Conservation (phyloP, 805 yeast species). For the Yamadazyma akitaensis region DNA sequence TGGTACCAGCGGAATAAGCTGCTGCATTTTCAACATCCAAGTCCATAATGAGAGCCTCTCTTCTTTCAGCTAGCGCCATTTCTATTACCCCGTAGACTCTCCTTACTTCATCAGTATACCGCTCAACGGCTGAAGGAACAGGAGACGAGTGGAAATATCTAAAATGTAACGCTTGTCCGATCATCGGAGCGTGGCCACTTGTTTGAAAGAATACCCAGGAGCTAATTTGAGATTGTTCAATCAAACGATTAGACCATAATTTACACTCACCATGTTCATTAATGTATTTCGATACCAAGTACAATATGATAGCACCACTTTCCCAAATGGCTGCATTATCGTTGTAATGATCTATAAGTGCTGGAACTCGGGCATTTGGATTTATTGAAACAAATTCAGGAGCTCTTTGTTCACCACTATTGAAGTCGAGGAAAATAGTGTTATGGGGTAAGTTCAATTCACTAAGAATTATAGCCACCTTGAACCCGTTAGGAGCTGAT, state of each 20-base stretch:
- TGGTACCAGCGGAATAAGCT: conserved; percentile 81
- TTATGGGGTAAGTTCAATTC: conserved; percentile 78
- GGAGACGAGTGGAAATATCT: conserved; percentile 83
- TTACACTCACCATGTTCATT: conserved; percentile 66
- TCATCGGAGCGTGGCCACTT: conserved; percentile 98
- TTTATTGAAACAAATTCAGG: conserved; percentile 92
- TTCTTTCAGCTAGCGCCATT: conserved; percentile 89
- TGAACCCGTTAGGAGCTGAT: conserved; percentile 94
- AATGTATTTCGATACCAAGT: conserved; percentile 66
- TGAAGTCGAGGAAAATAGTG: conserved; percentile 83
- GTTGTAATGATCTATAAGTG: conserved; percentile 81
- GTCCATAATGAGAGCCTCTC: conserved; percentile 88
- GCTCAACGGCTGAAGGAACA: conserved; percentile 83
- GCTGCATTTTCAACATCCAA: conserved; percentile 84
- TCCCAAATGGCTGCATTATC: conserved; percentile 89
- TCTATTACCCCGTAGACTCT: conserved; percentile 92
- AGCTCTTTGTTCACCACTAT: conserved; percentile 85
- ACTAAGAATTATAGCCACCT: conserved; percentile 84
- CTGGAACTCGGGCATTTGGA: conserved; percentile 96
- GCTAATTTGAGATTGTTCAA: conserved; percentile 79
- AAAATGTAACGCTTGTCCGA: conserved; percentile 94
- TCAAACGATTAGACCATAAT: conserved; percentile 73
- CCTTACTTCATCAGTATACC: conserved; percentile 89
- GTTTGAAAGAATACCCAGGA: conserved; percentile 95
- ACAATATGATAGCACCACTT: conserved; percentile 86